Evolutionary conservation across 2,329 filamentous ascomycete genomes (phyloP).

Genomic region (Sclerotiophoma versabilis): DNA sequence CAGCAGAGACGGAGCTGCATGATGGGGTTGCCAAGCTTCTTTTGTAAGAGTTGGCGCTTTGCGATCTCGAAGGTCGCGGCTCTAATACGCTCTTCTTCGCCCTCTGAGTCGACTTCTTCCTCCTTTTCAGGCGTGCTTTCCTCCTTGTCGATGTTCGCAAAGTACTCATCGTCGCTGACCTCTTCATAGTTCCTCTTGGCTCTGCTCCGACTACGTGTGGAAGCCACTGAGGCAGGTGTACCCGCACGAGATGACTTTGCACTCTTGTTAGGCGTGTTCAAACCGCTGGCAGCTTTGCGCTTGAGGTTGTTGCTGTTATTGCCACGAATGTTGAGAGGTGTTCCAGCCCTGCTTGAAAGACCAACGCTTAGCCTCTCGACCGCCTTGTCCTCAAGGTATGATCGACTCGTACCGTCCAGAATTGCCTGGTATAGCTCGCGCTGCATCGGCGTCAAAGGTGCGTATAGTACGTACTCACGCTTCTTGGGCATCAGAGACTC

Average conservation of each 20-base stretch:
- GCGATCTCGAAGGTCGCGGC: slow-evolving; percentile 76
- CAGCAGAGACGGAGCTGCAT: slow-evolving; percentile 92
- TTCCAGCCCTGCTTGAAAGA: slow-evolving; percentile 53
- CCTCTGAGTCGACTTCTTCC: slow-evolving; percentile 54
- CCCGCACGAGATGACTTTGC: slow-evolving; percentile 76
- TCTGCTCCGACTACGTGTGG: slow-evolving; percentile 61
- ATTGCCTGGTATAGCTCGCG: slow-evolving; percentile 89
- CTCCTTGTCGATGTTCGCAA: slow-evolving; percentile 73
- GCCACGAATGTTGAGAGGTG: slow-evolving; percentile 53
- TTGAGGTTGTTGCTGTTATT: slow-evolving; percentile 61
- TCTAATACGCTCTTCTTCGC: slow-evolving; percentile 68
- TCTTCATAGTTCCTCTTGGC: slow-evolving; percentile 69
- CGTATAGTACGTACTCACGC: slow-evolving; percentile 93
- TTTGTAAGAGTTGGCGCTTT: slow-evolving; percentile 85
- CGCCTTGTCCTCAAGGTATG: slow-evolving; percentile 77
- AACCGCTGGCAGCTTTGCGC: slow-evolving; percentile 60
- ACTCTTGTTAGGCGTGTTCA: slow-evolving; percentile 69
- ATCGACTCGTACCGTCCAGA: slow-evolving; percentile 58
- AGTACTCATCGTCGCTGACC: slow-evolving; percentile 84
- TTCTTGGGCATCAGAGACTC: slow-evolving; percentile 93
- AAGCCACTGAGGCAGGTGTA: slow-evolving; percentile 68
- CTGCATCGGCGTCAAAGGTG: slow-evolving; percentile 88
- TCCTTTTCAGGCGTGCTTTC: slow-evolving; percentile 52
- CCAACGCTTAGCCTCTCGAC: slow-evolving; percentile 66
- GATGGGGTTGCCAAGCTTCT: slow-evolving; percentile 91